A percentile compares a stretch with the other conserved stretches of the same genome.
Conservation (phyloP, 768 basidiomycete species). For the Xerocomellus intermedius region DNA sequence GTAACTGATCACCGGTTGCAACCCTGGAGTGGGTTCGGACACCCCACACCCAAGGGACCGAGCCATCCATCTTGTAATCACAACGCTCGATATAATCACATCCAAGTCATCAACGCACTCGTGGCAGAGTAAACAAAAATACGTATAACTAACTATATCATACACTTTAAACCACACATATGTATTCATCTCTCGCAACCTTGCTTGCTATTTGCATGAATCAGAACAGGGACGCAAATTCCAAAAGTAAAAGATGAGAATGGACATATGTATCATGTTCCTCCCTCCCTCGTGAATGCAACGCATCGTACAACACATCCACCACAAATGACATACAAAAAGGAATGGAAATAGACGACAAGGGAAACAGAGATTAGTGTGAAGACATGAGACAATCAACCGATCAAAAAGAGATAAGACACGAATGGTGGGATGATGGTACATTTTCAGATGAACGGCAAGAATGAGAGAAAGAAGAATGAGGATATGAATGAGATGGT, state of each 20-base stretch:
- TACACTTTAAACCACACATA: neutral
- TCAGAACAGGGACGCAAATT: too few species aligned
- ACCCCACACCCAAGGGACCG: too few species aligned
- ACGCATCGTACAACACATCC: conserved; percentile 5
- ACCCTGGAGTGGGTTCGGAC: too few species aligned
- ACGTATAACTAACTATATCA: neutral
- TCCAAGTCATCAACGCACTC: neutral
- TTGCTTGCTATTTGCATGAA: too few species aligned
- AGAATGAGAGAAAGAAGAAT: neutral
- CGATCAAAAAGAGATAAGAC: neutral
- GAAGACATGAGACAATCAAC: neutral
- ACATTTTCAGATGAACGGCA: conserved; percentile 6
- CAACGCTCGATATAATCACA: neutral
- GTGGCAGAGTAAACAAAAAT: neutral
- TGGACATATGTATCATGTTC: neutral
- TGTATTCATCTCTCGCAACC: neutral
- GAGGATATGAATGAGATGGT: neutral
- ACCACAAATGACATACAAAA: neutral
- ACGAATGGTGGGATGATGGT: neutral
- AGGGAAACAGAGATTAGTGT: neutral
- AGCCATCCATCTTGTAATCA: too few species aligned
- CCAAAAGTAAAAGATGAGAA: neutral
- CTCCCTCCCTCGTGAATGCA: neutral
- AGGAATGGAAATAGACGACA: neutral
- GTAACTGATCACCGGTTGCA: too few species aligned